A percentile compares a stretch with the other conserved stretches of the same genome.
Evolutionary conservation across 495 filamentous ascomycete genomes (phyloP).

Genomic region (Pyrenopolyporus hunteri): DNA sequence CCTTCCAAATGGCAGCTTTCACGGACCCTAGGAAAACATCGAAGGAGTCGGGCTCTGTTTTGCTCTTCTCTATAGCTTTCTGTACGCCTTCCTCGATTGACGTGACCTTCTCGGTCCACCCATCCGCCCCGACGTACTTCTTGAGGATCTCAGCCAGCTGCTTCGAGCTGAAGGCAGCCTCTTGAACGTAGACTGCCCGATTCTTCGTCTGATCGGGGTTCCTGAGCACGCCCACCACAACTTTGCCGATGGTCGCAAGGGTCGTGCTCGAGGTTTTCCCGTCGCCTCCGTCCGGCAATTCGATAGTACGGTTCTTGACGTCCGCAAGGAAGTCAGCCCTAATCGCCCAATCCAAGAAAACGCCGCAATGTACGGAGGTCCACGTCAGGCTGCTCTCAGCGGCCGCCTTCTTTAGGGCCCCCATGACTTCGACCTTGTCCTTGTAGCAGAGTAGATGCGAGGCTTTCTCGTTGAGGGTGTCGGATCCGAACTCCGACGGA

Average conservation of each 20-base stretch:
- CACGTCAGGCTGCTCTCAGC: slow-evolving; percentile 50
- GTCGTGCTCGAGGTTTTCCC: slow-evolving; percentile 49
- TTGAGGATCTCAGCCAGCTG: slow-evolving; percentile 49
- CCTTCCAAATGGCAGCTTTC: slow-evolving; percentile 44
- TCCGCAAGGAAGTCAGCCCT: slow-evolving; percentile 48
- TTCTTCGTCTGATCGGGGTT: slow-evolving; percentile 59
- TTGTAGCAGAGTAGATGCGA: slow-evolving; percentile 50
- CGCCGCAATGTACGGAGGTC: slow-evolving; percentile 50
- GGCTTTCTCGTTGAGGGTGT: slow-evolving; percentile 46
- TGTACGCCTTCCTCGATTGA: slow-evolving; percentile 41
- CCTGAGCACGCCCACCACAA: slow-evolving; percentile 50
- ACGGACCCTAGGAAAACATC: slow-evolving; percentile 24
- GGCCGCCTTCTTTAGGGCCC: slow-evolving; percentile 51
- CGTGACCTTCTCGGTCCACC: slow-evolving; percentile 44
- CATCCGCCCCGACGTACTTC: slow-evolving; percentile 47
- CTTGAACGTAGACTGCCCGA: slow-evolving; percentile 49
- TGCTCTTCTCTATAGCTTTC: slow-evolving; percentile 39
- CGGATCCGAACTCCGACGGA: slow-evolving; percentile 60
- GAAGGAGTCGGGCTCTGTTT: slow-evolving; percentile 31
- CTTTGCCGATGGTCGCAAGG: slow-evolving; percentile 48
- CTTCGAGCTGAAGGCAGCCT: slow-evolving; percentile 50
- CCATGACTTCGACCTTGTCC: slow-evolving; percentile 50
- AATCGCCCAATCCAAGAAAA: slow-evolving; percentile 60
- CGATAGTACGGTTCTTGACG: slow-evolving; percentile 41
- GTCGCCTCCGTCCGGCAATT: slow-evolving; percentile 55